Percentiles rank a stretch among this genome's conserved stretches.
These are phyloP conservation scores for Sugiyamaella xylanicola DNA, from an alignment of 1,139 yeast species.

Conservation along the genomic window DNA sequence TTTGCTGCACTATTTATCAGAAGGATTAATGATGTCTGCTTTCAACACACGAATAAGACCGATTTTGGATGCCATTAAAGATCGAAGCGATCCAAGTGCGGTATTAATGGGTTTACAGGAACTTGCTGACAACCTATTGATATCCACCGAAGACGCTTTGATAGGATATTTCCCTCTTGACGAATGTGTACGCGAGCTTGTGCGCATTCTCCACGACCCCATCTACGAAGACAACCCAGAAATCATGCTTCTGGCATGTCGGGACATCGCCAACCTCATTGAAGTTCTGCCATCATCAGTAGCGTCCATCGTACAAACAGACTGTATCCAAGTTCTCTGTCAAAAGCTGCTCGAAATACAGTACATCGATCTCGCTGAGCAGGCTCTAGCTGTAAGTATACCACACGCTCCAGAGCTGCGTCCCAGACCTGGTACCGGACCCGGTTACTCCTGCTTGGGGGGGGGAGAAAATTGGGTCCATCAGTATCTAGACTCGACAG, in stretches of 20 bases:
- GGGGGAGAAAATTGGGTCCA: too few relatives aligned
- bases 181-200: conserved; percentile 57
- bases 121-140: conserved; percentile 43
- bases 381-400: conserved; percentile 67
- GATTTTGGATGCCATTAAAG: conserved; percentile 36
- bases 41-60: conserved; percentile 35
- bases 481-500: neutral
- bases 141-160: conserved; percentile 43
- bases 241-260: conserved; percentile 77
- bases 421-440: too few relatives aligned
- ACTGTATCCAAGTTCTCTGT: conserved; percentile 62
- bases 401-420: too few relatives aligned
- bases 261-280: conserved; percentile 79
- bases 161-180: conserved; percentile 56
- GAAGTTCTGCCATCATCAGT: conserved; percentile 75
- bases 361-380: conserved; percentile 91
- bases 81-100: conserved; percentile 48
- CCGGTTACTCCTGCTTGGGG: neutral
- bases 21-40: conserved; percentile 45
- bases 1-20: conserved; percentile 40
- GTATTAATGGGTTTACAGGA: conserved; percentile 48
- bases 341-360: conserved; percentile 71
- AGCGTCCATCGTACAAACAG: conserved; percentile 65
- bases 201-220: conserved; percentile 62
- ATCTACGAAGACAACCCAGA: conserved; percentile 67